Base-by-base conservation (phyloP, 495 filamentous ascomycete species). In the Parachaetomium inaequale region DNA sequence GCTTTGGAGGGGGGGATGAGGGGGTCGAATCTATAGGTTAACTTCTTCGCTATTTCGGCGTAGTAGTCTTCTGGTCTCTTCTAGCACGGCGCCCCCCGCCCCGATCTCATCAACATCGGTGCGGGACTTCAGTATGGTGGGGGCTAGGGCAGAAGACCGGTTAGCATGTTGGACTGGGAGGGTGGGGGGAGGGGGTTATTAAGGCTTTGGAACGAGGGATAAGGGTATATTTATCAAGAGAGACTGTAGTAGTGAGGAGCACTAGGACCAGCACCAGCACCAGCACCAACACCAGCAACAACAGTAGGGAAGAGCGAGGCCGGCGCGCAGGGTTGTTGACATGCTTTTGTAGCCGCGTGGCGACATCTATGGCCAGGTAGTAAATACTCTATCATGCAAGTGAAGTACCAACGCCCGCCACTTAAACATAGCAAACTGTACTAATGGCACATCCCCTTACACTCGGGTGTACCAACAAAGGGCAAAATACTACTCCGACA, bases 91-190 rank as follows among this genome's bases (percentile, higher is more conserved):
- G 72, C 78, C 28, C 70, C 71, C 63, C 78, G 86, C 36, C 81
- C 83, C 1, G 75, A 77, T 1, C 55, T 89, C n/a, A 75, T 90
- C 31, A 87, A 89, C 70, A 84, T 88, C 10, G 87, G 85, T 60
- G 78, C 83, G 12, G 87, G 87, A 7, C 63, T 90, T n/a, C n/a
- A n/a, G n/a, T n/a, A 32, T 32, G 4, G 6, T 15, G 17, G 4
- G 4, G n/a, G 23, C 5, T n/a, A 38, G 32, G 12, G 34, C 23
- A 21, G 19, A 6, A 15, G n/a, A 28, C n/a, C n/a, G 15, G 31
- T 40, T 40, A 4, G 36, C 36, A 17, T n/a, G n/a, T n/a, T n/a
- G n/a, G n/a, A n/a, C n/a, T n/a, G n/a, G n/a, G n/a, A n/a, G n/a
- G n/a, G n/a, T n/a, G n/a, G n/a, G n/a, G n/a, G n/a, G n/a, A n/a